phyloP scores from a whole-genome alignment of 768 basidiomycete species.

The Boletus subcaerulescens region DNA sequence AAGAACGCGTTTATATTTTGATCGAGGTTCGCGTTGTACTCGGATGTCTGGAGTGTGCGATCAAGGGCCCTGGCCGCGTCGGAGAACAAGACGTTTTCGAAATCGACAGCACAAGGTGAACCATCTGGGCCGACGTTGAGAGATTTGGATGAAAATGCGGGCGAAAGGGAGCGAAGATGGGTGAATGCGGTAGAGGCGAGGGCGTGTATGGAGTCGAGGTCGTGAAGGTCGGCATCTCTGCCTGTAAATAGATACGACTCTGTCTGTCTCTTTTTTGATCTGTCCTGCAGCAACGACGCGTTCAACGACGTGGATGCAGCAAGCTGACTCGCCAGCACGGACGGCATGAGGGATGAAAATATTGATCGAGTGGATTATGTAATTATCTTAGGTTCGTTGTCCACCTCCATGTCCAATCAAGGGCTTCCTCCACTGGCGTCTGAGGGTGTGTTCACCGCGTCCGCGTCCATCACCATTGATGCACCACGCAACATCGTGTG shows the following conservation, averaged over 20 bases:
- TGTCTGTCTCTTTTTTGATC: constrained; percentile 53
- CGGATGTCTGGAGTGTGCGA: constrained; percentile 67
- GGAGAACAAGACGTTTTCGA: constrained; percentile 75
- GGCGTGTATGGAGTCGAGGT: constrained; percentile 82
- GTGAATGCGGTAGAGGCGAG: constrained; percentile 76
- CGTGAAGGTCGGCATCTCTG: constrained; percentile 78
- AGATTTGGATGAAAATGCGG: constrained; percentile 37
- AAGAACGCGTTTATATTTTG: constrained; percentile 58
- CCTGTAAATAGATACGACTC: constrained; percentile 90
- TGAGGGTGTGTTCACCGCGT: constrained; percentile 46
- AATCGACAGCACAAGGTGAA: constrained; percentile 34
- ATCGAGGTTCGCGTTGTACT: constrained; percentile 65
- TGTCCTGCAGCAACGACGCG: constrained; percentile 63
- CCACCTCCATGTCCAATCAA: background rate
- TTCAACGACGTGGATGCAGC: constrained; percentile 79
- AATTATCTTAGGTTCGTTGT: background rate
- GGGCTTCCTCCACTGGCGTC: constrained; percentile 40
- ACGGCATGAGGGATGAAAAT: constrained; percentile 39
- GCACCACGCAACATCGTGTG: constrained; percentile 63
- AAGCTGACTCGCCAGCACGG: constrained; percentile 80
- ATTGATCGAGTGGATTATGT: background rate
- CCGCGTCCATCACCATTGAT: constrained; percentile 51
- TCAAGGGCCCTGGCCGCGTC: constrained; percentile 73
- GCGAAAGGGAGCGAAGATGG: constrained; percentile 63
- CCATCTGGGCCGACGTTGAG: constrained; percentile 15